Evolutionary conservation across 2,329 filamentous ascomycete genomes (phyloP).

Genomic region (Ceratocystis colombiana): DNA sequence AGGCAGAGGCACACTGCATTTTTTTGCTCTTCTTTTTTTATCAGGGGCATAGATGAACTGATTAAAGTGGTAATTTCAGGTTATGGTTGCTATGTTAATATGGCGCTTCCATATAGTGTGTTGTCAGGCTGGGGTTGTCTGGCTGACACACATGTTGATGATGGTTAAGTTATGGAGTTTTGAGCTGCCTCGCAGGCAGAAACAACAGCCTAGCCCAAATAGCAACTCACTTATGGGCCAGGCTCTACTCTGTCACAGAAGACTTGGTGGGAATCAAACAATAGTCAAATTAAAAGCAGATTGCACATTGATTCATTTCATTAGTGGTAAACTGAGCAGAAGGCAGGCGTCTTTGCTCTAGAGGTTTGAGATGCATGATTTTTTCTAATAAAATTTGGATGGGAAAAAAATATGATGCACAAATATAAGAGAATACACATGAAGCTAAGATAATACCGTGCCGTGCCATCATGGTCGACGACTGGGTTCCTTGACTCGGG

Average conservation of each 20-base stretch:
- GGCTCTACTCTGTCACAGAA: background rate
- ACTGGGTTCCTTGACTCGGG: background rate
- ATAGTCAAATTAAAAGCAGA: background rate
- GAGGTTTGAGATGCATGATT: background rate
- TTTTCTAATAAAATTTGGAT: background rate
- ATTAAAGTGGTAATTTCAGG: background rate
- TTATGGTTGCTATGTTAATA: background rate
- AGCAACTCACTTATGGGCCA: no score
- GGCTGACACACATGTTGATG: background rate
- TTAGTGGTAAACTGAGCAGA: no score
- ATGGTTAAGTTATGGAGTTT: background rate
- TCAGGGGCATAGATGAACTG: no score
- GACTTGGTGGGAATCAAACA: background rate
- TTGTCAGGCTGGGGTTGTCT: background rate
- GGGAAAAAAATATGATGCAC: background rate
- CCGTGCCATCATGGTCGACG: no score
- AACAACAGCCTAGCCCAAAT: background rate
- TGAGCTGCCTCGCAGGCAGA: conserved; percentile 5
- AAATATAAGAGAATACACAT: background rate
- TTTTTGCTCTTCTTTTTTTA: background rate
- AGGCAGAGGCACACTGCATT: background rate
- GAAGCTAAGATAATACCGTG: background rate
- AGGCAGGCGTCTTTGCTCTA: no score
- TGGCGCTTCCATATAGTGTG: background rate
- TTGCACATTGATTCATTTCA: background rate